Evolutionary conservation across 2,329 filamentous ascomycete species (phyloP), one percentile per base, ranked within the genome.

Genomic region (Paramyrothecium sp.): DNA sequence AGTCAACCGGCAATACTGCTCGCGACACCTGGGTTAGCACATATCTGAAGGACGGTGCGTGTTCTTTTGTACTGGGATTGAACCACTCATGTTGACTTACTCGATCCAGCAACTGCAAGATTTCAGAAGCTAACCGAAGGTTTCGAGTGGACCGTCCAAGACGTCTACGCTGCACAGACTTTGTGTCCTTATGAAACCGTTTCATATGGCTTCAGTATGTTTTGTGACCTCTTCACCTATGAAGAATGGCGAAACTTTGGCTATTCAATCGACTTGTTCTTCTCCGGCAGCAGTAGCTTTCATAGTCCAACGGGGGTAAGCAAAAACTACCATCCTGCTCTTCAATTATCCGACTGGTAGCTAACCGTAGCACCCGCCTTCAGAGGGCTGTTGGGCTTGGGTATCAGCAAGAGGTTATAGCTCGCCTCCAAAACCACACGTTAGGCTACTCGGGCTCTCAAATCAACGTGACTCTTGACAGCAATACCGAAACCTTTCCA

Each of bases 101-200:
- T n/a, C n/a, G n/a, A n/a, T 38, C 26, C 56, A 80, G 87, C 88
- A 2, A 86, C 85, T 11, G 70, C 77, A 19, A 82, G 89, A 3
- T 80, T 92, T 54, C 77, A 81, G 30, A 70, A 74, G 4, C 73
- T 86, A 71, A 77, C 86, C 0, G 70, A 80, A 1, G 78, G 78
- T 20, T 81, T 86, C 67, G 82, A 88, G 55, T 91, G 89, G 86
- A 88, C 83, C 1, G 67, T 83, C 3, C 71, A 78, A 3, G 87
- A 90, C 65, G 82, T 82, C 0, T 89, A 88, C 70, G 84, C 87
- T 19, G 86, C 86, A 0, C 89, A 92, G 70, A 86, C 79, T 3
- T 79, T 92, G 68, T 93, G 90, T 64, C 86, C 89, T 0, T 93
- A 92, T 66, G 90, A 93, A 71, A 91, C 88, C 0, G 81, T 91